Percentiles rank a stretch among this genome's conserved stretches.
Conservation (phyloP, 2,329 filamentous ascomycete species). For the Dendrostoma leiphaemia region DNA sequence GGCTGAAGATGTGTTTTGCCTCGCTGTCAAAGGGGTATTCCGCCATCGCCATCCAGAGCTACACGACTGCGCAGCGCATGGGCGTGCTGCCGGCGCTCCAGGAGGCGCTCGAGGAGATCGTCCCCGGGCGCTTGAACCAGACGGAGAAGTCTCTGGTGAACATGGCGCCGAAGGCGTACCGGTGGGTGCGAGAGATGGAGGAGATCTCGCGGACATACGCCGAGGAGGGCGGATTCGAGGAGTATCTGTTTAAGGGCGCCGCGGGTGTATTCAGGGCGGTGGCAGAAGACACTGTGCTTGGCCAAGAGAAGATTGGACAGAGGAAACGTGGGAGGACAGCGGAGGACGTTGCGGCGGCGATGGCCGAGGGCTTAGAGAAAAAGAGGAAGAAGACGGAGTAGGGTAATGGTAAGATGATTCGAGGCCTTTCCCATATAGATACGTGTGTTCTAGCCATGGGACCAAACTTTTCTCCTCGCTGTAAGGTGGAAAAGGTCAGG, state of each 20-base stretch:
- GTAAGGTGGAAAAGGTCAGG: too few relatives aligned
- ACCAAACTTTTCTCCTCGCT: background rate
- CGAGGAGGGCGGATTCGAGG: conserved; percentile 61
- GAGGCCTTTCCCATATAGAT: background rate
- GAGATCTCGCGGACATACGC: conserved; percentile 68
- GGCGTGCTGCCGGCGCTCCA: conserved; percentile 61
- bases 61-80: conserved; percentile 64
- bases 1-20: conserved; percentile 66
- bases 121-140: conserved; percentile 43
- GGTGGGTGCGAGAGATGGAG: conserved; percentile 76
- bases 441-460: background rate
- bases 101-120: conserved; percentile 49
- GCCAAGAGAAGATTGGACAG: conserved; percentile 29
- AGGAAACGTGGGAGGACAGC: conserved; percentile 18
- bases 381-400: conserved; percentile 24
- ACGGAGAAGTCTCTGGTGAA: conserved; percentile 44
- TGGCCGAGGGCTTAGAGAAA: conserved; percentile 41
- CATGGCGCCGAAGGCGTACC: conserved; percentile 73
- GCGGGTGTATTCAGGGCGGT: conserved; percentile 61
- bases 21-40: conserved; percentile 62
- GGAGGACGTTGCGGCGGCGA: conserved; percentile 53
- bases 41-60: conserved; percentile 68
- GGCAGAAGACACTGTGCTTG: conserved; percentile 59
- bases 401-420: background rate
- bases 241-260: conserved; percentile 55